Evolutionary conservation across 257 asterid genomes (phyloP), one percentile per base, ranked within the genome.

Genomic region (Solanum chaucha): DNA sequence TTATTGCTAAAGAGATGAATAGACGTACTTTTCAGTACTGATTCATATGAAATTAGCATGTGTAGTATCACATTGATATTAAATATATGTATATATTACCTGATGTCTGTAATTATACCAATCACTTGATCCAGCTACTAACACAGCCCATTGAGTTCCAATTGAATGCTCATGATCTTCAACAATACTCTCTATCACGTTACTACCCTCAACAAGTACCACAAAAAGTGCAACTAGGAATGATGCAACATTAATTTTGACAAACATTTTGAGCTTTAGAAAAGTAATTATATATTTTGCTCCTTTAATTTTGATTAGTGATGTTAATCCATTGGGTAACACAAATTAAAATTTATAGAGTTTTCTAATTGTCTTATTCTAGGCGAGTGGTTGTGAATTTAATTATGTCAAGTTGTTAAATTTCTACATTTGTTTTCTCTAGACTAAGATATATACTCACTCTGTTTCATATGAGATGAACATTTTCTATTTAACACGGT

Each of bases 31-130:
- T 46, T 46, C 19, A 46, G 19, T 46, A 46, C 19, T 46, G 58
- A 46, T 46, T 65, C 2, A 13, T 64, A 5, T n/a, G 1, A 5
- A 64, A n/a, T 64, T 64, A 64, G 8, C 30, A 61, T 12, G 12
- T 70, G 22, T 30, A 19, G 41, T 28, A 5, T 6, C 19, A 35
- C 36, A 4, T 24, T 15, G 24, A 38, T 35, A 9, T 38, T 8
- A 15, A 81, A 4, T 48, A 24, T n/a, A 24, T n/a, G 15, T n/a
- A 87, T 91, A n/a, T 40, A 87, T 91, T 83, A 95, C 99, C 98
- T 96, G 98, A 78, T 96, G 99, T 84, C 99, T 92, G 90, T 96
- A 96, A 91, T 96, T 96, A 95, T 94, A 92, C 93, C 94, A 96
- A 32, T 95, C 98, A 48, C 87, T 89, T 71, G 98, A 95, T 30